Evolutionary conservation across 169 alveolate genomes (phyloP).

Genomic region (Plasmodium malariae): DNA sequence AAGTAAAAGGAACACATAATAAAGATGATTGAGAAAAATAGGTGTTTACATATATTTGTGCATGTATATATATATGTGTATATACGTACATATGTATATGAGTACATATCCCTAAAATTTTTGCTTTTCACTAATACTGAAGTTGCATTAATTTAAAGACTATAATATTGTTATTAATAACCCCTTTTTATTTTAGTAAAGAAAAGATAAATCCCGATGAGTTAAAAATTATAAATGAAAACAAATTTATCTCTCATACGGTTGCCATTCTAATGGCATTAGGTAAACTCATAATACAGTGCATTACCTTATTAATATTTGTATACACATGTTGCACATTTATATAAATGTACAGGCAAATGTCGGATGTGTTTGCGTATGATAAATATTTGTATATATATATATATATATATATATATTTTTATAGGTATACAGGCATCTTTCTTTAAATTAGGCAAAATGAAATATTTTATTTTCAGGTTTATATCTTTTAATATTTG

Average conservation of each 20-base stretch:
- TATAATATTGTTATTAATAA: background rate
- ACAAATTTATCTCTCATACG: slow-evolving; percentile 44
- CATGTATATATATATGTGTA: background rate
- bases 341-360: background rate
- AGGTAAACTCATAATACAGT: slow-evolving; percentile 22
- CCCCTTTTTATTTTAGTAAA: slow-evolving; percentile 25
- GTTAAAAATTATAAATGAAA: slow-evolving; percentile 35
- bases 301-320: background rate
- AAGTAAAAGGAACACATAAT: slow-evolving; percentile 20
- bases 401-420: too few relatives aligned
- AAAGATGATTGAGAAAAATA: background rate
- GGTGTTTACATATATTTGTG: background rate
- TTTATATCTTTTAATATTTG: background rate
- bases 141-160: too few relatives aligned
- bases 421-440: slow-evolving; percentile 46
- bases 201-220: slow-evolving; percentile 51
- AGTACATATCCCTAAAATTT: background rate
- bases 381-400: background rate
- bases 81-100: background rate
- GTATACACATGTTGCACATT: background rate
- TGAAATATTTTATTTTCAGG: slow-evolving; percentile 33
- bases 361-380: slow-evolving; percentile 5
- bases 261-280: slow-evolving; percentile 44
- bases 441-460: slow-evolving; percentile 16
- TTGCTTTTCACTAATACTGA: too few relatives aligned